Conservation (phyloP, 257 asterid species). For the Thymus quinquecostatus region DNA sequence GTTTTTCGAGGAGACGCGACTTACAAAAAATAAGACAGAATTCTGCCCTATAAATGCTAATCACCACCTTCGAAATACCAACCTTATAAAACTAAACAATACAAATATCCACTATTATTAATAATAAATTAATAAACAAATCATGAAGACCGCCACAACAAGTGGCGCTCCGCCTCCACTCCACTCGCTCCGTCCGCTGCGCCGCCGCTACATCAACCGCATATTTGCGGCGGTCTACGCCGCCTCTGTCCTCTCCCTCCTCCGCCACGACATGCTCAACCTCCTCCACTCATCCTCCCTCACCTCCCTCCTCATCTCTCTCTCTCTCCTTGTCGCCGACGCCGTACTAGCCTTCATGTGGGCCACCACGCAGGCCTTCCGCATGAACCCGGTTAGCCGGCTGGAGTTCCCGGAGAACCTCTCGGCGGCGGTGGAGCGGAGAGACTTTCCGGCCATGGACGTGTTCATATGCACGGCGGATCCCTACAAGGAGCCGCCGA, state of each 20-base stretch:
- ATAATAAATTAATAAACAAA: constrained; percentile 1
- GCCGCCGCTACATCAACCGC: constrained; percentile 64
- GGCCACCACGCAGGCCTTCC: constrained; percentile 57
- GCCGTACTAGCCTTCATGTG: constrained; percentile 66
- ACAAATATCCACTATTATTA: neutral
- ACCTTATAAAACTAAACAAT: neutral
- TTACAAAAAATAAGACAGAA: too few species aligned
- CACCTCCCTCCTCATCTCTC: constrained; percentile 35
- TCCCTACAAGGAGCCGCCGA: constrained; percentile 73
- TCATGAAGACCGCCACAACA: constrained; percentile 27
- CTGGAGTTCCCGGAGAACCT: constrained; percentile 46
- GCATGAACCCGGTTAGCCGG: constrained; percentile 64
- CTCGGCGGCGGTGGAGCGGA: constrained; percentile 15
- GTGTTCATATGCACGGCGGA: constrained; percentile 84
- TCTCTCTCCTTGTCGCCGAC: constrained; percentile 56
- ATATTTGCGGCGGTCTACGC: constrained; percentile 57
- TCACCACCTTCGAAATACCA: neutral
- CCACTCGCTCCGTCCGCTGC: constrained; percentile 44
- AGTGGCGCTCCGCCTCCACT: constrained; percentile 42
- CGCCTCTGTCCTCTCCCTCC: constrained; percentile 42
- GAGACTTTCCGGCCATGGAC: constrained; percentile 58
- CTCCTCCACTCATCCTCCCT: constrained; percentile 43
- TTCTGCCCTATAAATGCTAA: too few species aligned
- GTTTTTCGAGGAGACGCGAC: too few species aligned
- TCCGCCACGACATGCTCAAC: constrained; percentile 50